Evolutionary conservation across 768 basidiomycete species (phyloP).

Genomic region (Kockovaella imperatae): DNA sequence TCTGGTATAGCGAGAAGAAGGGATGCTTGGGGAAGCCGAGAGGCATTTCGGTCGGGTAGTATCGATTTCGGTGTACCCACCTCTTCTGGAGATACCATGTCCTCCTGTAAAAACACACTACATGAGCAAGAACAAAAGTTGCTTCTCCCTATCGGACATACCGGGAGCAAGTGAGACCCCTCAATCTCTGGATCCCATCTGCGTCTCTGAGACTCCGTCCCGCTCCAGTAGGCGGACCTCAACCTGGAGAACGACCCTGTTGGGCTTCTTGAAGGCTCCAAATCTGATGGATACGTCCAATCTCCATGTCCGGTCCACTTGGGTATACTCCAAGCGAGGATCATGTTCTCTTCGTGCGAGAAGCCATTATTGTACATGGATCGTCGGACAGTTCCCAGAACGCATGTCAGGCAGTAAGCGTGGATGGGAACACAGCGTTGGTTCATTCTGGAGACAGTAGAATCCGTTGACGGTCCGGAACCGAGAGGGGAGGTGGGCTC

Average conservation of each 20-base stretch:
- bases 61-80: background rate
- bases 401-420: constrained; percentile 12
- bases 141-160: no score
- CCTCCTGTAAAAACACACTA: no score
- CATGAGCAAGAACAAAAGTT: no score
- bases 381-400: constrained; percentile 2
- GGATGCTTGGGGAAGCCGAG: background rate
- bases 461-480: background rate
- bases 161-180: constrained; percentile 7
- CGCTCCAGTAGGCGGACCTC: constrained; percentile 13
- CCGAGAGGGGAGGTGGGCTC: background rate
- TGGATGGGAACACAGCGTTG: constrained; percentile 11
- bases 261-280: no score
- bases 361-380: constrained; percentile 3
- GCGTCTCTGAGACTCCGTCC: constrained; percentile 5
- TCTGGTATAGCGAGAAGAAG: constrained; percentile 1
- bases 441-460: background rate
- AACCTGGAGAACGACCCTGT: background rate
- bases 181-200: background rate
- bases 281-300: constrained; percentile 1
- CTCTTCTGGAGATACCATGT: constrained; percentile 3
- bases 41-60: no score
- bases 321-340: constrained; percentile 20
- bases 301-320: constrained; percentile 15
- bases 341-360: constrained; percentile 9